Percentiles rank a stretch among this genome's conserved stretches.
phyloP scores from a whole-genome alignment of 2,329 filamentous ascomycete genomes.

The Neopestalotiopsis sp. region DNA sequence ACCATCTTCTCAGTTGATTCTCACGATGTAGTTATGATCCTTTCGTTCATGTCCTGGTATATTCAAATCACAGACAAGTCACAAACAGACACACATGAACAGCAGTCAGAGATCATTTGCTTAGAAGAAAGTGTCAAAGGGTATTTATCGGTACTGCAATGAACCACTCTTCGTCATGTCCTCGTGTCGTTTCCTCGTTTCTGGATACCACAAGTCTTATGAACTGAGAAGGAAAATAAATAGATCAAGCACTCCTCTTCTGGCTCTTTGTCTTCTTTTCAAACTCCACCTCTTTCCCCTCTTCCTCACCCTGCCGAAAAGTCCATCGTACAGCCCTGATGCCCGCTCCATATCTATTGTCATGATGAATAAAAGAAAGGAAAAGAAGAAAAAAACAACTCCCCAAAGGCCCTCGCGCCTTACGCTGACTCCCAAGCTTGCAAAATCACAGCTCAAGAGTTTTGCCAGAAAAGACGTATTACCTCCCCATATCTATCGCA shows the following conservation, averaged over 20 bases:
- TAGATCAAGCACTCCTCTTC: not conserved
- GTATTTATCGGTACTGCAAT: slow-evolving; percentile 9
- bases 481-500: not conserved
- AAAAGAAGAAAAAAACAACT: slow-evolving; percentile 3
- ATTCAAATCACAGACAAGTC: not conserved
- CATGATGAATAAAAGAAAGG: not conserved
- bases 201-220: not conserved
- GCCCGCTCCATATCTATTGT: slow-evolving; percentile 14
- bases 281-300: not conserved
- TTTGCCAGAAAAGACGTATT: not conserved
- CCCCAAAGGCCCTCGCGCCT: not conserved
- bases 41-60: too few relatives aligned
- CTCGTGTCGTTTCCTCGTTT: not conserved
- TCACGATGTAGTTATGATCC: too few relatives aligned
- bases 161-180: not conserved
- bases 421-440: not conserved
- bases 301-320: not conserved
- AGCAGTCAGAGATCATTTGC: not conserved
- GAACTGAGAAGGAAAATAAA: not conserved
- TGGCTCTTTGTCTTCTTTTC: not conserved
- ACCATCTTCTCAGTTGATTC: not conserved
- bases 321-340: slow-evolving; percentile 15
- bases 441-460: not conserved
- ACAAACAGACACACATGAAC: not conserved
- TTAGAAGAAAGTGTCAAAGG: slow-evolving; percentile 16